Base-by-base conservation (phyloP, 129 eudicot genomes). In the Solidago caesia region DNA sequence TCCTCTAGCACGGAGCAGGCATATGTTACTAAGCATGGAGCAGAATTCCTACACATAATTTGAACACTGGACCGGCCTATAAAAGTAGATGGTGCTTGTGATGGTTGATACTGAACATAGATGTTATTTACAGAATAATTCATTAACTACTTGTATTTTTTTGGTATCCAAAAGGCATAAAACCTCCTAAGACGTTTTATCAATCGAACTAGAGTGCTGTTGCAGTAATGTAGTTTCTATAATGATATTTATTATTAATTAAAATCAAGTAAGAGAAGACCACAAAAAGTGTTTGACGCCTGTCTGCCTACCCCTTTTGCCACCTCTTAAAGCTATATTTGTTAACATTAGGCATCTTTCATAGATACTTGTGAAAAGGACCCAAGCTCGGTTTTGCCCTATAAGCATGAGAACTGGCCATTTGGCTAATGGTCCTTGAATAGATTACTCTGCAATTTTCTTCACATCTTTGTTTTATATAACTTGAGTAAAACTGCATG, bases 61-160 rank as follows among this genome's bases (percentile, higher is more conserved):
- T 68, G 72, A 25, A 68, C 12, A 46, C 5, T 68, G 11, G 58
- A 16, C 57, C 25, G 44, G 44, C 43, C 25, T 68, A 26, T 68
- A 46, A 16, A 68, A 68, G 72, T 11, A 25, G 72, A 68, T 16
- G 16, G 41, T 46, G 72, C 57, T 67, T 46, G 48, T 67, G n/a
- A 7, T 15, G 53, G 47, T 16, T 52, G 7, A 12, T 52, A 11
- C 56, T 49, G 11, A 11, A 49, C 13, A 52, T 11, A 14, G 58
- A 52, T 52, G 14, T 29, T 29, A 29, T 29, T 29, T 29, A 29
- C 39, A 29, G 2, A 29, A 29, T 29, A 29, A 29, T 29, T 29
- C 2, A 29, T 29, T 29, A 29, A 29, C 39, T 29, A 29, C 39
- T 29, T 29, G 39, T n/a, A 29, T 1, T 29, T 29, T 29, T 29